phyloP scores from a whole-genome alignment of 176 grass and related monocot species.

The Chrysopogon serrulatus region DNA sequence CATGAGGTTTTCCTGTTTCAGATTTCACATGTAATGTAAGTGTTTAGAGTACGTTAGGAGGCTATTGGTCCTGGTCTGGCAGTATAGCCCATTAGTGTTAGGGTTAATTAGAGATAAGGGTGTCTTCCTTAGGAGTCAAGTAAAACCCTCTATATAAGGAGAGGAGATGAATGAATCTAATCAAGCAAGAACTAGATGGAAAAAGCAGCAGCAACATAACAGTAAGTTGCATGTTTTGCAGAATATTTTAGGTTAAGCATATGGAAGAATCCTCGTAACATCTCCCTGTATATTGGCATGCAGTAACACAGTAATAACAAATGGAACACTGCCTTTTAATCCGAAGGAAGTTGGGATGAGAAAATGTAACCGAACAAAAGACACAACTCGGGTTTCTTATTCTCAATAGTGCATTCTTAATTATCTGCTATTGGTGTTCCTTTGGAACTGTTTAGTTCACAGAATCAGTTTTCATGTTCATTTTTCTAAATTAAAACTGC shows the following conservation, averaged over 20 bases:
- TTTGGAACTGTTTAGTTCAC: background rate
- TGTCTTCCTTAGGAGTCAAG: too few relatives aligned
- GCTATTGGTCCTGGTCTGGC: too few relatives aligned
- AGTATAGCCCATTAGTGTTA: too few relatives aligned
- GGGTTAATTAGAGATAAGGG: too few relatives aligned
- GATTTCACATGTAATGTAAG: background rate
- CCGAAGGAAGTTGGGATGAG: background rate
- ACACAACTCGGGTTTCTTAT: background rate
- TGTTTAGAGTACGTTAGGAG: too few relatives aligned
- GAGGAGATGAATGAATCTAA: too few relatives aligned
- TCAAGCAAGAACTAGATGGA: too few relatives aligned
- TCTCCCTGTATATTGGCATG: background rate
- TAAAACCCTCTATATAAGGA: too few relatives aligned
- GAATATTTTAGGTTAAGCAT: background rate
- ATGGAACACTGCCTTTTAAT: background rate
- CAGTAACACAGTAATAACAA: background rate
- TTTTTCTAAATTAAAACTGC: background rate
- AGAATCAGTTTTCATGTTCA: background rate
- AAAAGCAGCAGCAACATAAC: too few relatives aligned
- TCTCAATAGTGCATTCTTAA: background rate
- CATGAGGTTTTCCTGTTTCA: background rate
- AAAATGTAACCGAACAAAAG: background rate
- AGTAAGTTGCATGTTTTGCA: background rate
- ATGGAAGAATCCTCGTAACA: background rate
- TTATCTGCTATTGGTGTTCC: background rate